Evolutionary conservation across 2,329 filamentous ascomycete genomes (phyloP), one percentile per base, ranked within the genome.

Genomic region (Phialophora verrucosa): DNA sequence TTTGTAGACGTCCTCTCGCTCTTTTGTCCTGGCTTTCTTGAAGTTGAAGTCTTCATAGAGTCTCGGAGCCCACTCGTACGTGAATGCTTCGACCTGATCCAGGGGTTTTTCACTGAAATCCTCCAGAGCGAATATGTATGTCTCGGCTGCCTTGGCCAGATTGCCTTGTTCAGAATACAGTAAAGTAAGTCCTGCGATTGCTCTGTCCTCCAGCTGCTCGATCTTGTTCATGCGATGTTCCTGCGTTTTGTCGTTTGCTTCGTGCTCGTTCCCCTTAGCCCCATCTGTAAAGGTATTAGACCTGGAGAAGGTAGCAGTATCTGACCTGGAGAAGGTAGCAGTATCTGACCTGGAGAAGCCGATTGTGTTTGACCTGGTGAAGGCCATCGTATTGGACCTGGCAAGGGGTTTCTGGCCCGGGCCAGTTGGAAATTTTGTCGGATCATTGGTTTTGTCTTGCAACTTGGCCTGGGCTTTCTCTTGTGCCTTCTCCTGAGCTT

Each of bases 61-160:
- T 49, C 44, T 49, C 11, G 44, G 44, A 20, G 44, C 44, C 44
- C 44, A 49, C 44, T 49, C 44, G 44, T 49, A 49, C 44, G 44
- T 49, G 44, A 49, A 49, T 49, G 44, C 44, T 49, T 49, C 44
- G n/a, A 49, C 44, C 44, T 49, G 44, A 49, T 49, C 44, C 44
- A 49, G 11, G 7, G 44, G 17, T 12, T 49, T 49, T 7, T 49
- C 44, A 49, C 44, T 23, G 44, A 49, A 49, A 23, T 49, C 44
- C 44, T 49, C 44, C 44, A 49, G 11, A 23, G 44, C 44, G 20
- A n/a, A 49, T n/a, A 49, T 23, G 44, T 49, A 49, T 49, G 44
- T 23, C 44, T 49, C 44, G 23, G 44, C 23, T 49, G 44, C 44
- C 11, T 49, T 49, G 17, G 17, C 17, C 44, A 49, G 23, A n/a